Conservation (phyloP, 2,329 filamentous ascomycete genomes). For the Fusarium sp. region DNA sequence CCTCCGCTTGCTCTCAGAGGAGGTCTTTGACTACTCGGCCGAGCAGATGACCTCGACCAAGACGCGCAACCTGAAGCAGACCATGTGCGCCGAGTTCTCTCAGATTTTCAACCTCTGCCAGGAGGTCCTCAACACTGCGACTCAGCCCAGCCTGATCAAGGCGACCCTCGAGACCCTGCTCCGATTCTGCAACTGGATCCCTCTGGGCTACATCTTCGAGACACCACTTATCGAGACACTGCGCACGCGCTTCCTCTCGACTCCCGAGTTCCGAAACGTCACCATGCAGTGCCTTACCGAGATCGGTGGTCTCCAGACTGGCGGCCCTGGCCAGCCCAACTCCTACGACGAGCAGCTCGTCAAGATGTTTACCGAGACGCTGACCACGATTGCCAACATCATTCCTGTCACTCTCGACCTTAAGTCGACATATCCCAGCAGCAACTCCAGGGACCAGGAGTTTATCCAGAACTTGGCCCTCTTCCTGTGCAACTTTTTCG, state of each 20-base stretch:
- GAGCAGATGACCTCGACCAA: constrained; percentile 99
- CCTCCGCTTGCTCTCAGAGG: constrained; percentile 92
- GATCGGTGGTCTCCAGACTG: constrained; percentile 93
- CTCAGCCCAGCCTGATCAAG: constrained; percentile 89
- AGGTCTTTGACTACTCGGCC: constrained; percentile 98
- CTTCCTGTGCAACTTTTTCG: constrained; percentile 97
- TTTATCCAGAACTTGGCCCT: constrained; percentile 97
- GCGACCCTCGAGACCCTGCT: constrained; percentile 96
- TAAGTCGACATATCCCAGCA: constrained; percentile 89
- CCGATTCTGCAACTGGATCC: constrained; percentile 99
- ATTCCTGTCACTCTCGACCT: constrained; percentile 92
- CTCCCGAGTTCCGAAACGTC: constrained; percentile 95
- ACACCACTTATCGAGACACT: constrained; percentile 95
- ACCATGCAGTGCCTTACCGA: constrained; percentile 97
- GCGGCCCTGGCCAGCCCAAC: constrained; percentile 72
- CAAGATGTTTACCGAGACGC: constrained; percentile 97
- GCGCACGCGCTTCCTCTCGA: constrained; percentile 90
- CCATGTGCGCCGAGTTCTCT: constrained; percentile 98
- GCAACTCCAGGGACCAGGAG: constrained; percentile 94
- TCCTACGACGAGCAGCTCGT: constrained; percentile 96
- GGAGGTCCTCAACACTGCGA: constrained; percentile 91
- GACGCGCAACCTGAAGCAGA: constrained; percentile 95
- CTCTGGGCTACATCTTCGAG: constrained; percentile 98
- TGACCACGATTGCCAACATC: constrained; percentile 92
- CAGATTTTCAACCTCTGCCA: constrained; percentile 98